Percentiles rank a stretch among this genome's conserved stretches.
Conservation (phyloP, 345 rosid genomes). For the Balakata baccata region DNA sequence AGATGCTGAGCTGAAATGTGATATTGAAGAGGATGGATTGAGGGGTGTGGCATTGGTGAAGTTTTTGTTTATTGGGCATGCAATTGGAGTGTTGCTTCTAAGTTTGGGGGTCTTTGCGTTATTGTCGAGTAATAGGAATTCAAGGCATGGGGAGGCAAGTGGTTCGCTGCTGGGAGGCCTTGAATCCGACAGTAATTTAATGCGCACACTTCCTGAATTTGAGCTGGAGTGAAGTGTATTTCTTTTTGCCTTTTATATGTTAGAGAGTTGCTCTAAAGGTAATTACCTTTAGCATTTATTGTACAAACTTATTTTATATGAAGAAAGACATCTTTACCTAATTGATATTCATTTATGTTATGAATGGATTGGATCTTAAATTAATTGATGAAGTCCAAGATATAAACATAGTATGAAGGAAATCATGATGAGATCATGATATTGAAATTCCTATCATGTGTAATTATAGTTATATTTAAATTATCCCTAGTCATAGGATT, state of each 20-base stretch:
- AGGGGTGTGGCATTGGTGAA: conserved; percentile 55
- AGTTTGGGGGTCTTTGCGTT: conserved; percentile 35
- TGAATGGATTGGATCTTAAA: no score
- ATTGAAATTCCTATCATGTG: no score
- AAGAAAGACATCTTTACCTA: no score
- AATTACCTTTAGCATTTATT: no score
- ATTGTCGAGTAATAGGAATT: conserved; percentile 33
- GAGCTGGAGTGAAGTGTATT: conserved; percentile 42
- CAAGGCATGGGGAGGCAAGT: conserved; percentile 36
- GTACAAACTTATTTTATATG: no score
- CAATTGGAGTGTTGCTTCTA: conserved; percentile 35
- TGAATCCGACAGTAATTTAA: conserved; percentile 26
- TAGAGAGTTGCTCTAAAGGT: no score
- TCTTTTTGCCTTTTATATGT: background rate
- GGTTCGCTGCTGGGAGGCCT: conserved; percentile 47
- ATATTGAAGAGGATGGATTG: conserved; percentile 48
- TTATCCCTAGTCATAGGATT: no score
- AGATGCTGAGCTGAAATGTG: conserved; percentile 44
- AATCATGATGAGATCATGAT: no score
- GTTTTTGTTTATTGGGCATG: conserved; percentile 50
- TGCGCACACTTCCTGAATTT: conserved; percentile 27
- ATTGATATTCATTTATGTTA: no score
- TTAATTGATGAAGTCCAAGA: no score
- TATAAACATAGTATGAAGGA: no score
- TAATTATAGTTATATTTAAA: no score